Base-by-base conservation (phyloP, 2,329 filamentous ascomycete species). In the Diaporthe citri region DNA sequence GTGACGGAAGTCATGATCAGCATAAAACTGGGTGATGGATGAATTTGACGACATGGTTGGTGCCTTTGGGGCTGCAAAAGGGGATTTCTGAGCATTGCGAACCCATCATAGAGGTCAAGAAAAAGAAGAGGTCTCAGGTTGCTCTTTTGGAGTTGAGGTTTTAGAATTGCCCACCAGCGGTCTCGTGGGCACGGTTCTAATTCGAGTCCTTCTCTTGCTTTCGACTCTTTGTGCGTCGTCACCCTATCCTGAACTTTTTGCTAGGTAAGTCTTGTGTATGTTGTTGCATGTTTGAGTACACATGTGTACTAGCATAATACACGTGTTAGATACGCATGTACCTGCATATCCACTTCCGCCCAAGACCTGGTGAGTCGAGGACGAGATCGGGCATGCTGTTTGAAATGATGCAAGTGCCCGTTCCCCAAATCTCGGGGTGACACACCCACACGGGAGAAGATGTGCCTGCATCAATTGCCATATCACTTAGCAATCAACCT, bases 111-210 rank as follows among this genome's bases (percentile, higher is more conserved):
- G 46, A 71, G 67, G 67, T 72, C 72, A 57, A 34, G n/a, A 57
- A 71, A 71, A 74, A 69, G 60, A 73, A 39, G 28, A 59, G 71
- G 55, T 62, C 43, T 41, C 72, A 28, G 55, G 41, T 76, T 74
- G 72, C 66, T 41, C 46, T 59, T 55, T 13, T 62, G 74, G 74
- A 72, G 74, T 76, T 72, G 56, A 64, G 74, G 74, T 56, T 66
- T 66, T 74, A 76, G 74, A 76, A 46, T 51, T 36, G 43, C 12
- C 62, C 46, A 51, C 28, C 43, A 51, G 41, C 22, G 46, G 62
- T n/a, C 62, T 52, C 22, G 62, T 51, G 31, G 25, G 62, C 62
- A 67, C 28, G 48, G 46, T 67, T 67, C 31, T 52, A 67, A 67
- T 51, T 34, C 62, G 62, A 51, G 12, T 36, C 31, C 31, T 51